Percentiles rank a stretch among this genome's conserved stretches.
Evolutionary conservation across 2,329 filamentous ascomycete genomes (phyloP).

Genomic region (Ilyonectria destructans): DNA sequence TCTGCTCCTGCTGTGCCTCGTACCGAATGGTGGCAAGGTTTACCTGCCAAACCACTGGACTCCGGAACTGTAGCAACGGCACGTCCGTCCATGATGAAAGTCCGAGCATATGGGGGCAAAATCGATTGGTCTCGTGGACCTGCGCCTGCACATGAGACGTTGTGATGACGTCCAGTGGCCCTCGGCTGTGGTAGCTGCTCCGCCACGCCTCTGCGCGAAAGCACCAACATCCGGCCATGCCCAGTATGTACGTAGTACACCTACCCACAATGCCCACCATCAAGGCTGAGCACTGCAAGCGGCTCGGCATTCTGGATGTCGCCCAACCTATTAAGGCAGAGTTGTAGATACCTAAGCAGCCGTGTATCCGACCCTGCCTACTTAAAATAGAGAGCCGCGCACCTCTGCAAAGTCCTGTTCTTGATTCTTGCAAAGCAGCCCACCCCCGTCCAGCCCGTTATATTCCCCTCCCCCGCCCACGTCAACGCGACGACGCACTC

Average conservation of each 20-base stretch:
- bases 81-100: background rate
- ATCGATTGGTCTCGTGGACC: constrained; percentile 19
- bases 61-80: background rate
- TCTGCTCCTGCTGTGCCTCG: background rate
- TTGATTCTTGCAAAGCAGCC: constrained; percentile 3
- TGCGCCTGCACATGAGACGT: constrained; percentile 23
- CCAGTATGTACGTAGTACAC: constrained; percentile 1
- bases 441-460: background rate
- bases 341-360: constrained; percentile 11
- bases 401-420: background rate
- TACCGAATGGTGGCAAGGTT: background rate
- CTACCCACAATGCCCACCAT: constrained; percentile 14
- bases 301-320: constrained; percentile 14
- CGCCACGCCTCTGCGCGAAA: constrained; percentile 13
- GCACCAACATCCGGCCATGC: constrained; percentile 1
- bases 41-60: background rate
- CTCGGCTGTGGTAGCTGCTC: constrained; percentile 5
- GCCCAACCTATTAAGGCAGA: constrained; percentile 27
- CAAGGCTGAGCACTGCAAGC: constrained; percentile 27
- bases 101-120: constrained; percentile 15
- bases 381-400: constrained; percentile 19
- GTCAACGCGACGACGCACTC: background rate
- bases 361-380: constrained; percentile 8
- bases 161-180: constrained; percentile 16
- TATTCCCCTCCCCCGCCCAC: background rate